phyloP scores from a whole-genome alignment of 805 yeast species.

The Metschnikowia santaceciliae region DNA sequence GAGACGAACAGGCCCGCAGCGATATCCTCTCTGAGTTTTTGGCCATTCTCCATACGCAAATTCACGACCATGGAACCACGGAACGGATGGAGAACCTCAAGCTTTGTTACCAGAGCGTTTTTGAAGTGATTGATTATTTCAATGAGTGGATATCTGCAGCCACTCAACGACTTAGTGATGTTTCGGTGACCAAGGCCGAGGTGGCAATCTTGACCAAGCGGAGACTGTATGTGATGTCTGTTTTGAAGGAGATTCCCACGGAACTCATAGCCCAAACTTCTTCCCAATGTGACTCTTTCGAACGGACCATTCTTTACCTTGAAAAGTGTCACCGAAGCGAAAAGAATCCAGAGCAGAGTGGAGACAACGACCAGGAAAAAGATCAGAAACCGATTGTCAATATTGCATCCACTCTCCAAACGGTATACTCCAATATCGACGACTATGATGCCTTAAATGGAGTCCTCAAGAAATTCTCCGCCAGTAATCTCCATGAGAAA shows the following conservation, averaged over 20 bases:
- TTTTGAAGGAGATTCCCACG: conserved; percentile 58
- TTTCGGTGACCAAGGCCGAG: conserved; percentile 17
- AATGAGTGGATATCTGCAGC: conserved; percentile 65
- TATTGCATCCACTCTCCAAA: conserved; percentile 53
- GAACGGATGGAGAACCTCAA: conserved; percentile 56
- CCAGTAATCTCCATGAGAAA: conserved; percentile 68
- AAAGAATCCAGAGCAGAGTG: conserved; percentile 11
- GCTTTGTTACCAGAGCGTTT: conserved; percentile 67
- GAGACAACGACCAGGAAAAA: neutral
- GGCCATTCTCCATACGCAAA: conserved; percentile 43
- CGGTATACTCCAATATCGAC: conserved; percentile 80
- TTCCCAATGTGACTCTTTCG: conserved; percentile 78
- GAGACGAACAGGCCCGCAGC: conserved; percentile 33
- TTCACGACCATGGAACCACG: conserved; percentile 43
- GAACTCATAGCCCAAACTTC: conserved; percentile 73
- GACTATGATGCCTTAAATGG: conserved; percentile 92
- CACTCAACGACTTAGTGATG: conserved; percentile 29
- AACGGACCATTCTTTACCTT: conserved; percentile 78
- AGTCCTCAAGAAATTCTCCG: conserved; percentile 66
- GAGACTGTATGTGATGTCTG: conserved; percentile 34
- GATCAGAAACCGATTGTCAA: neutral
- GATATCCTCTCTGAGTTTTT: conserved; percentile 58
- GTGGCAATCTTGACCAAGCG: conserved; percentile 24
- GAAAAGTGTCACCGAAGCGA: conserved; percentile 64
- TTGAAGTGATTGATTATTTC: conserved; percentile 77